Conservation (phyloP, 352 stramenopile species). For the Globisporangium solare region DNA sequence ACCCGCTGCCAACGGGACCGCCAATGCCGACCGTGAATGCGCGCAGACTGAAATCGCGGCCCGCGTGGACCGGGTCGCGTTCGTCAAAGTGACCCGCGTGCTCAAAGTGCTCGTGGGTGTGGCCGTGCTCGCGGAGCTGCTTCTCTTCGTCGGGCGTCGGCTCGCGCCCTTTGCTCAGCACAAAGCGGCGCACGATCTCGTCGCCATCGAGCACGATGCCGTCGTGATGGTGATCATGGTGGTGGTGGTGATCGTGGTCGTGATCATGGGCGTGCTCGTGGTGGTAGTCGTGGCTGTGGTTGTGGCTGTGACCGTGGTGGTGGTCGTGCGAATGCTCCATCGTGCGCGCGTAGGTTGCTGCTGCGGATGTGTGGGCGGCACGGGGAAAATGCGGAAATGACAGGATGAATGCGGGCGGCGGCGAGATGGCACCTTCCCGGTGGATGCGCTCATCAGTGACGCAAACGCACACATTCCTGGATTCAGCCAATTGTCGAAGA, state of each 20-base stretch:
- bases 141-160: conserved; percentile 72
- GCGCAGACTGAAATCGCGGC: conserved; percentile 78
- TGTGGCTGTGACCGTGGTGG: conserved; percentile 18
- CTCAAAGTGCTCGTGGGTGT: conserved; percentile 88
- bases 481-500: no score
- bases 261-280: conserved; percentile 34
- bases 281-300: conserved; percentile 24
- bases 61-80: conserved; percentile 43
- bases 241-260: conserved; percentile 17
- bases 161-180: conserved; percentile 41
- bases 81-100: conserved; percentile 68
- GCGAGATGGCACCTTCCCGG: no score
- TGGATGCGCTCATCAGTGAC: no score
- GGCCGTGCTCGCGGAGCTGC: conserved; percentile 78
- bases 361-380: no score
- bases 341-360: background rate
- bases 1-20: conserved; percentile 91
- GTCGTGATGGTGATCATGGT: conserved; percentile 16
- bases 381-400: no score
- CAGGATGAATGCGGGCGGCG: no score
- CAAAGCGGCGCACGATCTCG: conserved; percentile 70
- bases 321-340: conserved; percentile 18
- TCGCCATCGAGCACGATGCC: conserved; percentile 40
- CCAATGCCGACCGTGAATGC: conserved; percentile 96
- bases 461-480: no score